phyloP scores from a whole-genome alignment of 1,284 basidiomycete species.

The Psilocybe mexicana region DNA sequence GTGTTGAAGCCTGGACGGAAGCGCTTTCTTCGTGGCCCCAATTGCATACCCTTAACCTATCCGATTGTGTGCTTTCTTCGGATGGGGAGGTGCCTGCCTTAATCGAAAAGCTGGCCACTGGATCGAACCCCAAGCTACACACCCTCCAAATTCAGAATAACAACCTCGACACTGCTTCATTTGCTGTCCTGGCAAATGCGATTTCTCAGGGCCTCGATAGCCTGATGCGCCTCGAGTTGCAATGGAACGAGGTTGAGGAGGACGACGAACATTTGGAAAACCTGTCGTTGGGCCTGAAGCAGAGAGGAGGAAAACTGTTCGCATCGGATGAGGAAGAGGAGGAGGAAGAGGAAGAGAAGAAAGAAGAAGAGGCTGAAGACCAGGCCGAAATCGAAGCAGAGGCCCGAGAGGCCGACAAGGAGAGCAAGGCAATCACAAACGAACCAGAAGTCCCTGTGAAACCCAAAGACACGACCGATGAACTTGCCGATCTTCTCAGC shows the following conservation, averaged over 20 bases:
- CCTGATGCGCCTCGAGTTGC: constrained; percentile 76
- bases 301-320: constrained; percentile 64
- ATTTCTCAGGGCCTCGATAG: constrained; percentile 60
- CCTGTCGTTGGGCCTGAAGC: constrained; percentile 64
- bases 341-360: constrained; percentile 57
- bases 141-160: constrained; percentile 87
- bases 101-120: constrained; percentile 65
- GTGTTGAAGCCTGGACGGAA: constrained; percentile 69
- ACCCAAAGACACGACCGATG: constrained; percentile 35
- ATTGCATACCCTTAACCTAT: constrained; percentile 82
- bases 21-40: constrained; percentile 72
- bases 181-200: constrained; percentile 66
- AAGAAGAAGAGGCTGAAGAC: constrained; percentile 44
- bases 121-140: constrained; percentile 75
- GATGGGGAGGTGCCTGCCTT: constrained; percentile 68
- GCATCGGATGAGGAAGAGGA: constrained; percentile 75
- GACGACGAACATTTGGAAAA: constrained; percentile 77
- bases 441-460: constrained; percentile 1
- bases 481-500: constrained; percentile 62
- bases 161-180: constrained; percentile 76
- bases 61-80: constrained; percentile 85
- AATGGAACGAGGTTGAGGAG: constrained; percentile 85
- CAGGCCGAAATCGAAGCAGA: constrained; percentile 34
- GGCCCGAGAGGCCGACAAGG: constrained; percentile 25
- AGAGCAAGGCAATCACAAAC: constrained; percentile 17